Conservation (phyloP, 129 eudicot species). For the Saposhnikovia divaricata region DNA sequence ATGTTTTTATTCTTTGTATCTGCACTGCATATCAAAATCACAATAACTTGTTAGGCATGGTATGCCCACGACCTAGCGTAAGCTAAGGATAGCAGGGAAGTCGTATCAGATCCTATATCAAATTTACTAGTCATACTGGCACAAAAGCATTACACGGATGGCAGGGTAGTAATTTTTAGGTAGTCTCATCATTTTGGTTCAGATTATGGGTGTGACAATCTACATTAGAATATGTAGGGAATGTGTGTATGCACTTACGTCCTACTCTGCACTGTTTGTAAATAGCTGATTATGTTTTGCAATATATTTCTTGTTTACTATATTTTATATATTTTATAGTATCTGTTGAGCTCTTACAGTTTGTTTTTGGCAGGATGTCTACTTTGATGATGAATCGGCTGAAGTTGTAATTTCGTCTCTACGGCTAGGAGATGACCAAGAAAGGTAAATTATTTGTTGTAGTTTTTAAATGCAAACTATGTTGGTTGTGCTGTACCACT, state of each 20-base stretch:
- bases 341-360: neutral
- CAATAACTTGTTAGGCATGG: neutral
- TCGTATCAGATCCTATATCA: neutral
- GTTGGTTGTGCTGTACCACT: neutral
- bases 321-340: neutral
- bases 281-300: neutral
- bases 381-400: conserved; percentile 96
- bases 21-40: neutral
- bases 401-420: conserved; percentile 89
- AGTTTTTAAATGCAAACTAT: neutral
- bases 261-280: neutral
- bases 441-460: conserved; percentile 34
- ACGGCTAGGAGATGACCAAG: conserved; percentile 77
- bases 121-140: neutral
- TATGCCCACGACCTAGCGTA: neutral
- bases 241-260: neutral
- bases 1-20: neutral
- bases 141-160: neutral
- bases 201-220: neutral
- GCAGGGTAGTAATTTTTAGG: neutral
- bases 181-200: neutral
- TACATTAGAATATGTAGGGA: neutral
- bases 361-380: conserved; percentile 55
- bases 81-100: neutral
- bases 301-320: neutral